Conservation (phyloP, 1,284 basidiomycete species). For the Ganoderma leucocontextum region DNA sequence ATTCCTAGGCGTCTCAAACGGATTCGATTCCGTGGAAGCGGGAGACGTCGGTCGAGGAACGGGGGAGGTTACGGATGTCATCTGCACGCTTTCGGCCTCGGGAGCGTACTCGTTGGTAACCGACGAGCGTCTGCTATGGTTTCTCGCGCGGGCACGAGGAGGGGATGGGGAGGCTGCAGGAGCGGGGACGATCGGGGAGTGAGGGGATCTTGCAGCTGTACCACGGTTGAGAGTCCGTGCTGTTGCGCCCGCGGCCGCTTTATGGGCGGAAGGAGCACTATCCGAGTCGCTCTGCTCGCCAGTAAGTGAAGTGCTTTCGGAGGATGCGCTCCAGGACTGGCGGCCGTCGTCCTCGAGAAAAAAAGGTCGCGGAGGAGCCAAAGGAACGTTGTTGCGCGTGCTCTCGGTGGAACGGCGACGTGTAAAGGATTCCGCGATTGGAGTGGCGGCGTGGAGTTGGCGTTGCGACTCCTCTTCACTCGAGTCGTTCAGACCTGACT, state of each 20-base stretch:
- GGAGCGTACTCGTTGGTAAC: slow-evolving; percentile 35
- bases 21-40: slow-evolving; percentile 29
- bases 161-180: slow-evolving; percentile 16
- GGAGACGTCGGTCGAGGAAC: slow-evolving; percentile 5
- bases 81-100: slow-evolving; percentile 22
- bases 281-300: slow-evolving; percentile 41
- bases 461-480: slow-evolving; percentile 39
- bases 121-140: slow-evolving; percentile 37
- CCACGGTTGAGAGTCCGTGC: background rate
- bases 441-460: slow-evolving; percentile 26
- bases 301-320: slow-evolving; percentile 27
- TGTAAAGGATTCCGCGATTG: slow-evolving; percentile 33
- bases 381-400: slow-evolving; percentile 14
- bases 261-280: slow-evolving; percentile 25
- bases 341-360: slow-evolving; percentile 38
- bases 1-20: slow-evolving; percentile 38
- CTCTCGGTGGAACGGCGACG: slow-evolving; percentile 25
- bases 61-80: slow-evolving; percentile 13
- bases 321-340: slow-evolving; percentile 38
- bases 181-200: slow-evolving; percentile 1
- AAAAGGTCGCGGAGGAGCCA: slow-evolving; percentile 35
- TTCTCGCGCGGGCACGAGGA: slow-evolving; percentile 31
- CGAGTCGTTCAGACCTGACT: slow-evolving; percentile 29
- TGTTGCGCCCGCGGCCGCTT: slow-evolving; percentile 23
- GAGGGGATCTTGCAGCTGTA: slow-evolving; percentile 2